Percentiles rank a stretch among this genome's conserved stretches.
These are phyloP conservation scores for Flaveria sonorensis DNA, from an alignment of 129 eudicot species.

Conservation along the genomic window DNA sequence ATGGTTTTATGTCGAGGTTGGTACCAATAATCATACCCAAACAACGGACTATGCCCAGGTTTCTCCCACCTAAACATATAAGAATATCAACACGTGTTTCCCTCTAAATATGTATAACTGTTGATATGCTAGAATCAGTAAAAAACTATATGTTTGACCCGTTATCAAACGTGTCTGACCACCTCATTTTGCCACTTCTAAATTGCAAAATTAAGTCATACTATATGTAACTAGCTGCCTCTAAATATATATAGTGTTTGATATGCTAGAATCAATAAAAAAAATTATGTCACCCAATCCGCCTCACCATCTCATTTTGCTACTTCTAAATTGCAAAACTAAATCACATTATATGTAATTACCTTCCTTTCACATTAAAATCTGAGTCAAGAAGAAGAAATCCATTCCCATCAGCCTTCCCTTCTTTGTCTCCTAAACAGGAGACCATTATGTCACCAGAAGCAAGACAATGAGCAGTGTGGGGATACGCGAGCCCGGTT, in stretches of 20 bases:
- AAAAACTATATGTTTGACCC: background rate
- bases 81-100: background rate
- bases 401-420: constrained; percentile 89
- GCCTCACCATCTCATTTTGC: constrained; percentile 1
- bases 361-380: constrained; percentile 99
- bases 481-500: constrained; percentile 97
- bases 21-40: constrained; percentile 95
- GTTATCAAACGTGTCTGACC: background rate
- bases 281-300: background rate
- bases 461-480: constrained; percentile 96
- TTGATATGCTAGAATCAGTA: background rate
- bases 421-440: constrained; percentile 93
- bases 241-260: background rate
- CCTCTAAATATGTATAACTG: background rate
- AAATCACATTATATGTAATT: background rate
- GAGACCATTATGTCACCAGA: constrained; percentile 96
- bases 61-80: constrained; percentile 79
- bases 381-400: constrained; percentile 94
- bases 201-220: background rate
- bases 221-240: background rate
- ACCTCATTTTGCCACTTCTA: constrained; percentile 1
- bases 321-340: background rate
- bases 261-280: background rate
- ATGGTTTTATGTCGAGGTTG: constrained; percentile 92
- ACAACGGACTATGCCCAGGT: constrained; percentile 88